Percentiles rank a stretch among this genome's conserved stretches.
Evolutionary conservation across 257 asterid species (phyloP).

Genomic region (Craterostigma plantagineum): DNA sequence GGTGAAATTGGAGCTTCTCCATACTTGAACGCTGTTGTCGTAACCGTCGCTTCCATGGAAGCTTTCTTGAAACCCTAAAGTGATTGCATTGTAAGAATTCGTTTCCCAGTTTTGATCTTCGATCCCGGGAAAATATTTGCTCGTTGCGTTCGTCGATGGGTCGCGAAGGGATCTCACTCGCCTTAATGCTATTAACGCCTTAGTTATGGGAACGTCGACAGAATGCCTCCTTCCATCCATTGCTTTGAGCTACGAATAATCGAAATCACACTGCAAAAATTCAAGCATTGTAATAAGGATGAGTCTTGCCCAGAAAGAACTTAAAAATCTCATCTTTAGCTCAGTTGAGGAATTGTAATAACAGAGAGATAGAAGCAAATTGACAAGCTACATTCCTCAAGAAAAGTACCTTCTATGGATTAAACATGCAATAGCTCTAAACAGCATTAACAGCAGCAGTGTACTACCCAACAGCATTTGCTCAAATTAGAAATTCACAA

Average conservation of each 20-base stretch:
- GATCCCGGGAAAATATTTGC: constrained; percentile 36
- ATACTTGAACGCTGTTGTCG: constrained; percentile 4
- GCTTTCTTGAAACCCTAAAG: constrained; percentile 27
- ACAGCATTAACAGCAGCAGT: too few relatives aligned
- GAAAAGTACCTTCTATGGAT: too few relatives aligned
- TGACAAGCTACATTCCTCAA: too few relatives aligned
- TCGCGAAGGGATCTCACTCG: constrained; percentile 89
- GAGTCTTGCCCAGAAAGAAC: too few relatives aligned
- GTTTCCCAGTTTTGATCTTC: constrained; percentile 63
- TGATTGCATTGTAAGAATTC: constrained; percentile 27
- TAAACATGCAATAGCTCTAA: too few relatives aligned
- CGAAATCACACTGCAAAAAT: too few relatives aligned
- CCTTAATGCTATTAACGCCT: constrained; percentile 55
- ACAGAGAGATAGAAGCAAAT: too few relatives aligned
- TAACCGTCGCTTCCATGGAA: constrained; percentile 5
- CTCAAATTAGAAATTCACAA: too few relatives aligned
- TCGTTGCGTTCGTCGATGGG: constrained; percentile 61
- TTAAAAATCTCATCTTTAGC: too few relatives aligned
- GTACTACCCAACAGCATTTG: too few relatives aligned
- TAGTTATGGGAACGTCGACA: constrained; percentile 65
- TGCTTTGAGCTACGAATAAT: constrained; percentile 1
- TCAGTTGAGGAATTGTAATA: too few relatives aligned
- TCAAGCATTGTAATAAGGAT: too few relatives aligned
- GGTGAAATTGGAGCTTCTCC: constrained; percentile 13
- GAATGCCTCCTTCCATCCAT: constrained; percentile 89